These are phyloP conservation scores for Hypsizygus marmoreus DNA, from an alignment of 768 basidiomycete genomes.

Conservation along the genomic window DNA sequence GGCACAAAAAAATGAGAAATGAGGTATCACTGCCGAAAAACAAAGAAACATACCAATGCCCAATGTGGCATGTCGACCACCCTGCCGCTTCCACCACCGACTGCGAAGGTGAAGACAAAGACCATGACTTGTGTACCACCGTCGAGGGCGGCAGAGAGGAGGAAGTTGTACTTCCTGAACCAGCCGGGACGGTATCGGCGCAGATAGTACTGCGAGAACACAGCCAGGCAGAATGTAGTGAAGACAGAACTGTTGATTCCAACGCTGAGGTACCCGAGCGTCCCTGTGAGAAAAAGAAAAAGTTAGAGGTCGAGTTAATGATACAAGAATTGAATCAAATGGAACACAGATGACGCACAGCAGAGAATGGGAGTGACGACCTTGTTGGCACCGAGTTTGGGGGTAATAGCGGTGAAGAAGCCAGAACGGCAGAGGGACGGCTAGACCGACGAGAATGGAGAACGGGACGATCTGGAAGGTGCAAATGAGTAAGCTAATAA, in stretches of 20 bases:
- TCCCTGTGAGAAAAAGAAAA: slow-evolving; percentile 24
- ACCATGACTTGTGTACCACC: slow-evolving; percentile 49
- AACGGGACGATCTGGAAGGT: slow-evolving; percentile 43
- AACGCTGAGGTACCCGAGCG: slow-evolving; percentile 50
- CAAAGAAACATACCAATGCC: slow-evolving; percentile 21
- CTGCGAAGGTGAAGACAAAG: slow-evolving; percentile 32
- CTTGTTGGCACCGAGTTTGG: slow-evolving; percentile 46
- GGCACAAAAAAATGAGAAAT: background rate
- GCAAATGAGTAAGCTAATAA: slow-evolving; percentile 11
- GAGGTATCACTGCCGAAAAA: no score
- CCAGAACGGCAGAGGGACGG: slow-evolving; percentile 59
- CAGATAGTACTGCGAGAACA: slow-evolving; percentile 50
- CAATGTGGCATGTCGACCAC: slow-evolving; percentile 23
- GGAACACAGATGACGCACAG: slow-evolving; percentile 22
- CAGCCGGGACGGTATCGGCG: slow-evolving; percentile 43
- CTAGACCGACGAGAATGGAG: slow-evolving; percentile 49
- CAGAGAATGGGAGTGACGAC: slow-evolving; percentile 53
- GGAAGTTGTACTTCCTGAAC: slow-evolving; percentile 54
- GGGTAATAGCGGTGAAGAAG: slow-evolving; percentile 48
- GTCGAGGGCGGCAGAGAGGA: slow-evolving; percentile 51
- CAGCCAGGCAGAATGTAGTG: slow-evolving; percentile 43
- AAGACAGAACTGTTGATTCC: slow-evolving; percentile 61
- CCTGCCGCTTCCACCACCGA: slow-evolving; percentile 27
- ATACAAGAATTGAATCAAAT: background rate
- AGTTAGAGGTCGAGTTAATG: background rate